Evolutionary conservation across 2,329 filamentous ascomycete genomes (phyloP), one percentile per base, ranked within the genome.

Genomic region (Aspergillus sp.): DNA sequence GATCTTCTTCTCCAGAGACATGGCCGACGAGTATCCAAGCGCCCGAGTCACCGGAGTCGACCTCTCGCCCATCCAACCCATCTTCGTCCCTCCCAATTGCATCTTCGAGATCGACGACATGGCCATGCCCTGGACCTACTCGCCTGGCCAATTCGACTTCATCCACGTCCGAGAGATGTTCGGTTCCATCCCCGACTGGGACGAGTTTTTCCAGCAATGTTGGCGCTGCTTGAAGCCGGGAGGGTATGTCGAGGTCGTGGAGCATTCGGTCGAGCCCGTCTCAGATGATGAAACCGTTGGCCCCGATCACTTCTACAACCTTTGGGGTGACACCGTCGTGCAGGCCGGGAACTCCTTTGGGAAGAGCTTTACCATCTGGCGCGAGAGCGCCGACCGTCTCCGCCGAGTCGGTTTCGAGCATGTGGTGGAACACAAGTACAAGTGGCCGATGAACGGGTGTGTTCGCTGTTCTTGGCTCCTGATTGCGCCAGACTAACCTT

Each of bases 21-120:
- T 57, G 28, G 54, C 51, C 31, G 40, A 63, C 43, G 25, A 56
- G 26, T 47, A 58, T 35, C 59, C 60, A 5, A 48, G 48, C 15
- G 61, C 66, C 10, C 45, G 52, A 15, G 58, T 72, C 24, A 60
- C 59, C 3, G 68, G 67, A 24, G 64, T 58, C 14, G 67, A 70
- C 42, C 58, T 70, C 28, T 66, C 61, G 1, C 66, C 67, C 24
- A 70, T 69, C 29, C 68, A 71, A 40, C 67, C 66, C 3, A 47
- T 51, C 34, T 64, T 49, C 24, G 61, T 68, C 1, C 66, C 66
- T 0, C 57, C 62, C 2, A 69, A 69, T 42, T 60, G 58, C 40
- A 44, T 50, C 15, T 69, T 69, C 42, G 60, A 68, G 33, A 58
- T 70, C 33, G 67, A 69, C 49, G 66, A 69, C 31, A 52, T 62